Percentiles rank a stretch among this genome's conserved stretches.
phyloP scores from a whole-genome alignment of 2,329 filamentous ascomycete genomes.

The Trichocomaceae sp. region DNA sequence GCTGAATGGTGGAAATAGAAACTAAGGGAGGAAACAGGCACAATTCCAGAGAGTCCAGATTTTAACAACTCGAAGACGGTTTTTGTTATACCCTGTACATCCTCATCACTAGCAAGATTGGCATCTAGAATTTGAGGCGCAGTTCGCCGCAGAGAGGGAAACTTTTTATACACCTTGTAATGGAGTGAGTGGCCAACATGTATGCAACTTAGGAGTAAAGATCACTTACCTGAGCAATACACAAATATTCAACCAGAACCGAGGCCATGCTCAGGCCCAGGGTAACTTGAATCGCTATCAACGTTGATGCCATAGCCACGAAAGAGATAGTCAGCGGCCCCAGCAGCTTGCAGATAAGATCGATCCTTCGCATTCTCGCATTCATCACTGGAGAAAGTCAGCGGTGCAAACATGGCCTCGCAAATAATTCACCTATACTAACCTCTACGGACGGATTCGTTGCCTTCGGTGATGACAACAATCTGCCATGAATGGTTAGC shows the following conservation, averaged over 20 bases:
- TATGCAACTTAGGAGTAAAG: background rate
- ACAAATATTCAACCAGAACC: slow-evolving; percentile 35
- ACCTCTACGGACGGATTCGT: background rate
- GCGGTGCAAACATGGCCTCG: background rate
- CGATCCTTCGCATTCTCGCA: slow-evolving; percentile 51
- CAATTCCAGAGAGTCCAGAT: background rate
- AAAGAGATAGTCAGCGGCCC: slow-evolving; percentile 48
- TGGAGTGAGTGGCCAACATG: background rate
- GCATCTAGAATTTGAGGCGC: background rate
- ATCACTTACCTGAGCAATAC: slow-evolving; percentile 31
- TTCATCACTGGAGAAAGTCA: slow-evolving; percentile 35
- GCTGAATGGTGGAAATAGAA: slow-evolving; percentile 24
- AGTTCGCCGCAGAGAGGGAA: slow-evolving; percentile 1
- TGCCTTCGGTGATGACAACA: slow-evolving; percentile 12
- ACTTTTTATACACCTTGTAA: slow-evolving; percentile 1
- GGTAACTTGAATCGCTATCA: slow-evolving; percentile 42
- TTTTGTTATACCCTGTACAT: background rate
- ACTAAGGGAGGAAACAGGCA: slow-evolving; percentile 2
- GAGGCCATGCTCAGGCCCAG: slow-evolving; percentile 40
- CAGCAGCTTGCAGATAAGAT: slow-evolving; percentile 52
- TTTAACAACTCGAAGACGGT: background rate
- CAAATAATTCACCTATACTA: background rate
- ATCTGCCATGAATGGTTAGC: background rate
- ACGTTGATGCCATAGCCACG: slow-evolving; percentile 40
- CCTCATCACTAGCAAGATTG: background rate